phyloP scores from a whole-genome alignment of 1,284 basidiomycete species.

The Tylopilus sp. region DNA sequence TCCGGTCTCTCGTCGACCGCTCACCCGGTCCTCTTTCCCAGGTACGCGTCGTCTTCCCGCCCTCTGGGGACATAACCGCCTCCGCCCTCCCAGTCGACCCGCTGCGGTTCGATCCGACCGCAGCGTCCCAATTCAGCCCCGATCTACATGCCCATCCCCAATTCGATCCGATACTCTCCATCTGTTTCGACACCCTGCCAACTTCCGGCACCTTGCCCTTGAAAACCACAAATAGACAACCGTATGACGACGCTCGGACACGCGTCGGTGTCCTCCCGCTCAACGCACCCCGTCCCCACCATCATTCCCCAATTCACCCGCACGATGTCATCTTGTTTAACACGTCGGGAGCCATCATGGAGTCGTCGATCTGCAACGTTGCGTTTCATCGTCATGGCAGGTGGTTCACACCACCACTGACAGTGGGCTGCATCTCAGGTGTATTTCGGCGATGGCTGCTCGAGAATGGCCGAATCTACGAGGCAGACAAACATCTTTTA shows the following conservation, averaged over 20 bases:
- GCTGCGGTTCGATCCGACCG: conserved; percentile 45
- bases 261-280: conserved; percentile 46
- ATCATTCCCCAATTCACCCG: conserved; percentile 17
- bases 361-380: conserved; percentile 66
- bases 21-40: conserved; percentile 24
- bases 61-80: conserved; percentile 43
- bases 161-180: conserved; percentile 34
- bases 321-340: conserved; percentile 68
- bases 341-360: conserved; percentile 46
- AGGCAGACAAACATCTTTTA: conserved; percentile 42
- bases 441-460: conserved; percentile 64
- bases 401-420: conserved; percentile 63
- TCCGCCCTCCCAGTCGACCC: conserved; percentile 39
- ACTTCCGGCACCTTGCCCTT: conserved; percentile 51
- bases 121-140: conserved; percentile 39
- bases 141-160: conserved; percentile 23
- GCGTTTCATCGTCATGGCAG: conserved; percentile 51
- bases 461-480: conserved; percentile 50
- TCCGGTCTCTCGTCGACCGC: not conserved
- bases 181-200: conserved; percentile 52
- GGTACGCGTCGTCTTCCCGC: conserved; percentile 56
- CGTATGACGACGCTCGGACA: conserved; percentile 58
- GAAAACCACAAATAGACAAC: conserved; percentile 62
- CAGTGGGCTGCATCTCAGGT: conserved; percentile 65
- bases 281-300: conserved; percentile 10